Evolutionary conservation across 2,329 filamentous ascomycete genomes (phyloP), one percentile per base, ranked within the genome.

Genomic region (Chaetomiaceae sp.): DNA sequence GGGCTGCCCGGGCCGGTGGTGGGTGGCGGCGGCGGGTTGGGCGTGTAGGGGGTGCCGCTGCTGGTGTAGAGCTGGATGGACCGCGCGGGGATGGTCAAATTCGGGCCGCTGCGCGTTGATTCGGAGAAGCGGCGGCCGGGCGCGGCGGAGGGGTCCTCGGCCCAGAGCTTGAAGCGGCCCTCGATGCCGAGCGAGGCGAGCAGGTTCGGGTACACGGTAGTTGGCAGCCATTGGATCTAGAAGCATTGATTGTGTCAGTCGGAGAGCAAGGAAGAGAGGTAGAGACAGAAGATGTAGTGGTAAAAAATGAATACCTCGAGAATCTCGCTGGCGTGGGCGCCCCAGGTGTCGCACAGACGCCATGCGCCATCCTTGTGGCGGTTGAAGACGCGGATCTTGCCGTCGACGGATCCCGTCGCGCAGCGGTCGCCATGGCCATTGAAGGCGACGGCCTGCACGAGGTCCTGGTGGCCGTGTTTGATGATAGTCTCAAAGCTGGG

Each of bases 351-450:
- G 62, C 83, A 86, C 30, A 93, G 70, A 42, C 79, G 76, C 88
- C 89, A 95, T 47, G 79, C 72, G 34, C 81, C 81, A 57, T 88
- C 84, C 55, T 83, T 82, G 61, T 93, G 84, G 38, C 84, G 78
- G 66, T 91, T 88, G 76, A 91, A 96, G 52, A 96, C 86, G 62
- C 90, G 88, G 60, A 97, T 84, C 64, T 86, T 88, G 65, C 95
- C 91, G 65, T 97, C 91, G 15, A 91, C 87, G 15, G 88, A 93
- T 27, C 88, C 89, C 3, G 89, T 93, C 34, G 90, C 86, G 72
- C 91, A 90, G 57, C 90, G 86, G 59, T 88, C 90, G 57, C 90
- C 91, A 65, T 95, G 95, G 56, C 83, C 83, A 66, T 96, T 96
- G 75, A 94, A 95, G 56, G 88, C 84, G 51, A 91, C 83, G 45